Evolutionary conservation across 1,284 basidiomycete genomes (phyloP).

Genomic region (Tremellales sp.): DNA sequence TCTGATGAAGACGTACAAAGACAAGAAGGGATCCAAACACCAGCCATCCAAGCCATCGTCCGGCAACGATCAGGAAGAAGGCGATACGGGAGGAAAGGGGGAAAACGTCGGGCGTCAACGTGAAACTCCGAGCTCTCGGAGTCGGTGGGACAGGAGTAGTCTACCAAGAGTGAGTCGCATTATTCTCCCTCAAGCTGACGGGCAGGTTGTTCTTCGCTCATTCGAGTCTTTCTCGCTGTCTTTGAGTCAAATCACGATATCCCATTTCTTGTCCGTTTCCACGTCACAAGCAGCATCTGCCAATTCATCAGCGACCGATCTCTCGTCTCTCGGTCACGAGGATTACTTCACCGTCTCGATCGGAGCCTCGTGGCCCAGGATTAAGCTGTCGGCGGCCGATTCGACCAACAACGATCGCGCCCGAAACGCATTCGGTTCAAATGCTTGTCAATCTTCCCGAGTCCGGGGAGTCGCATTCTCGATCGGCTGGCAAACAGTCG

Average conservation of each 20-base stretch:
- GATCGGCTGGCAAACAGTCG: constrained; percentile 28
- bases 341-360: constrained; percentile 30
- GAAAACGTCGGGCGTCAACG: too few species aligned
- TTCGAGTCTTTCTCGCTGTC: constrained; percentile 29
- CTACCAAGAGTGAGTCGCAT: constrained; percentile 10
- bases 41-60: not conserved
- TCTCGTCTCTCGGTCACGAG: constrained; percentile 1
- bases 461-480: constrained; percentile 32
- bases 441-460: constrained; percentile 20
- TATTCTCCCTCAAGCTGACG: constrained; percentile 7
- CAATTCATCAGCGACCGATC: constrained; percentile 3
- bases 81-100: not conserved
- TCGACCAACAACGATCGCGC: constrained; percentile 34
- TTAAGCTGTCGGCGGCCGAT: constrained; percentile 29
- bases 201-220: constrained; percentile 33
- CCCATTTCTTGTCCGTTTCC: constrained; percentile 20
- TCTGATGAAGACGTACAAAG: constrained; percentile 10
- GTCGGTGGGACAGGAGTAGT: not conserved
- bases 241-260: constrained; percentile 17
- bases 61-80: not conserved
- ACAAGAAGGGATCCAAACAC: not conserved
- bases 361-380: constrained; percentile 19
- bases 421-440: constrained; percentile 38
- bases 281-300: constrained; percentile 2
- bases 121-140: too few species aligned